These are phyloP conservation scores for Debaryomyces coudertii DNA, from an alignment of 1,139 yeast species.

Conservation along the genomic window DNA sequence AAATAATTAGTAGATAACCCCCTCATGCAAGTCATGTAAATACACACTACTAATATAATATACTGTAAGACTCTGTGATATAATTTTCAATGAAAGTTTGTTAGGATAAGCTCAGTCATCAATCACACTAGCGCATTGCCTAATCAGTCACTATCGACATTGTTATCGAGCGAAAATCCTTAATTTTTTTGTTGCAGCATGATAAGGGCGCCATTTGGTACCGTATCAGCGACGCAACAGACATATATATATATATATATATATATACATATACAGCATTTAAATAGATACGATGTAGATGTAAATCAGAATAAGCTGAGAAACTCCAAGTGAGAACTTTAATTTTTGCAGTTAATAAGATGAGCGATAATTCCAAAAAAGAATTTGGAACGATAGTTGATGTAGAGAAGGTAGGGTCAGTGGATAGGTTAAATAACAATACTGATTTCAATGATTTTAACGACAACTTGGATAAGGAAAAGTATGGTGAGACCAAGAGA, in stretches of 20 bases:
- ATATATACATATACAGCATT: background rate
- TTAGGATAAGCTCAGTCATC: background rate
- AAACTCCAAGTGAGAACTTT: background rate
- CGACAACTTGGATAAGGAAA: slow-evolving; percentile 32
- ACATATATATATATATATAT: background rate
- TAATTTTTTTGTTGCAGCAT: background rate
- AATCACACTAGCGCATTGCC: background rate
- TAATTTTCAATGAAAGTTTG: background rate
- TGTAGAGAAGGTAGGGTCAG: slow-evolving; percentile 27
- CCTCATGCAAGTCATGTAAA: background rate
- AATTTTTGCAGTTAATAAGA: background rate
- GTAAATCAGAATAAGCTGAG: background rate
- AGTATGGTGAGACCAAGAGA: slow-evolving; percentile 42
- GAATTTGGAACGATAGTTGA: slow-evolving; percentile 23
- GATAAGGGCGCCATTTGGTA: background rate
- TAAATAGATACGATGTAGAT: background rate
- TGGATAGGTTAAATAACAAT: slow-evolving; percentile 16
- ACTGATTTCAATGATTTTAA: slow-evolving; percentile 36
- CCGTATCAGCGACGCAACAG: background rate
- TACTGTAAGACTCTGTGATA: background rate
- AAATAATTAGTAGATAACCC: background rate
- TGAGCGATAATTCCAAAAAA: slow-evolving; percentile 4
- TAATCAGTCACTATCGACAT: background rate
- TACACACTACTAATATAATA: background rate
- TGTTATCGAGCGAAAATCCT: background rate